Conservation (phyloP, 208 protist species). For the Naegleria fowleri region DNA sequence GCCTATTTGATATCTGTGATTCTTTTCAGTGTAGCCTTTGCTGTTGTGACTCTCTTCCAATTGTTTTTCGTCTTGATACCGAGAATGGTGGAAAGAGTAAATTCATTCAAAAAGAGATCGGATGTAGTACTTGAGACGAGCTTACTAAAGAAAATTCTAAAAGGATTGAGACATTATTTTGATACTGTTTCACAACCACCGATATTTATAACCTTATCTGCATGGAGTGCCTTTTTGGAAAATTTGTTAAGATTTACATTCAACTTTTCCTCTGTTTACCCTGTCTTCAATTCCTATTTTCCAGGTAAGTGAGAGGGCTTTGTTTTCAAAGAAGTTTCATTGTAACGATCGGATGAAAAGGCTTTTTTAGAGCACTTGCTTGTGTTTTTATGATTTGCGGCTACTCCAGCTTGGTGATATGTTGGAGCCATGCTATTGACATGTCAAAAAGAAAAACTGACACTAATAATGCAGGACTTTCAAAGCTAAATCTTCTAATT, state of each 20-base stretch:
- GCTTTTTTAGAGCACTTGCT: not conserved
- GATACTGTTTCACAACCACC: not conserved
- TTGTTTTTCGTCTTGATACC: not conserved
- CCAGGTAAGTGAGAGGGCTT: too few species aligned
- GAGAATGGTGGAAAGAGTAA: not conserved
- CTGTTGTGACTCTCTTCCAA: not conserved
- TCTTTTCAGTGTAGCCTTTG: not conserved
- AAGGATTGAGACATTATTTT: not conserved
- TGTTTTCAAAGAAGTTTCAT: too few species aligned
- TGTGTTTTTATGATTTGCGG: not conserved
- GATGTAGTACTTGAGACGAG: not conserved
- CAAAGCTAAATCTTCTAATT: not conserved
- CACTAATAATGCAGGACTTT: not conserved
- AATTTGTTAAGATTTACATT: not conserved
- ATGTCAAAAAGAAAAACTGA: not conserved
- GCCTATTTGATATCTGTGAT: not conserved
- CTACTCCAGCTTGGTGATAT: not conserved
- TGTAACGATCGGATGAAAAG: too few species aligned
- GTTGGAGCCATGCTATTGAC: not conserved
- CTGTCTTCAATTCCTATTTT: not conserved
- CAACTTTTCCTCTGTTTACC: not conserved
- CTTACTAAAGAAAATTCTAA: not conserved
- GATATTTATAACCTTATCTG: not conserved
- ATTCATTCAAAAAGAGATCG: not conserved
- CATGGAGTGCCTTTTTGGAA: not conserved